Evolutionary conservation across 768 basidiomycete genomes (phyloP).

Genomic region (Leccinum rimulosum): DNA sequence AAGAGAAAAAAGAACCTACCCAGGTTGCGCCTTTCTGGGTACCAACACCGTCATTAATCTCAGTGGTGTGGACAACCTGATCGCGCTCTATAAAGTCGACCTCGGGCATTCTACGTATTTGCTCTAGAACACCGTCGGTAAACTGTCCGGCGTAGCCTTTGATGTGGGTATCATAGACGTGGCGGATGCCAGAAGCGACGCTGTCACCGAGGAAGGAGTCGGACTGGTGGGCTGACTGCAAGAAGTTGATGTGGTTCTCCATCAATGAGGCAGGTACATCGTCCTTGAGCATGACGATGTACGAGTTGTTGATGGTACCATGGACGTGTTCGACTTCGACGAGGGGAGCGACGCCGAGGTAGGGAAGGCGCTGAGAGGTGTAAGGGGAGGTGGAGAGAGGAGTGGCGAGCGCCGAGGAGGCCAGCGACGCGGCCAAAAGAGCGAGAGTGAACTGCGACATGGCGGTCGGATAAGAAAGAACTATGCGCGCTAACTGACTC

Average conservation of each 20-base stretch:
- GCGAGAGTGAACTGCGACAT: conserved; percentile 35
- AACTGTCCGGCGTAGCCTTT: conserved; percentile 85
- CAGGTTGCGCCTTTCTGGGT: conserved; percentile 77
- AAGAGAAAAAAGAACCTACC: conserved; percentile 46
- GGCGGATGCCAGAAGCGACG: conserved; percentile 52
- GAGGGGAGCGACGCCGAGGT: conserved; percentile 60
- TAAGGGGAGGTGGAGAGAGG: conserved; percentile 46
- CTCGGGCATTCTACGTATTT: conserved; percentile 80
- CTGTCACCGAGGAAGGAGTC: conserved; percentile 49
- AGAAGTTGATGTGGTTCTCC: conserved; percentile 76
- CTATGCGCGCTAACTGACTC: conserved; percentile 1
- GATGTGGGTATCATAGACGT: conserved; percentile 74
- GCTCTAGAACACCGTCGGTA: conserved; percentile 62
- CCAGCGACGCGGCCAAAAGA: conserved; percentile 39
- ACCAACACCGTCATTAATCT: conserved; percentile 5
- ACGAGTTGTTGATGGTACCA: conserved; percentile 83
- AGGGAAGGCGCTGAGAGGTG: conserved; percentile 36
- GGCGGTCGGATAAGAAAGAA: conserved; percentile 23
- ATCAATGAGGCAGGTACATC: conserved; percentile 54
- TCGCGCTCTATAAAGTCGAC: conserved; percentile 93
- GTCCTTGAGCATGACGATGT: conserved; percentile 88
- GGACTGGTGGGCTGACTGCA: conserved; percentile 58
- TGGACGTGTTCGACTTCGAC: conserved; percentile 58
- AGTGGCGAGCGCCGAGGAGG: conserved; percentile 34
- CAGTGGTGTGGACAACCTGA: conserved; percentile 80